Base-by-base conservation (phyloP, 2,329 filamentous ascomycete species). In the Neobulgaria alba region DNA sequence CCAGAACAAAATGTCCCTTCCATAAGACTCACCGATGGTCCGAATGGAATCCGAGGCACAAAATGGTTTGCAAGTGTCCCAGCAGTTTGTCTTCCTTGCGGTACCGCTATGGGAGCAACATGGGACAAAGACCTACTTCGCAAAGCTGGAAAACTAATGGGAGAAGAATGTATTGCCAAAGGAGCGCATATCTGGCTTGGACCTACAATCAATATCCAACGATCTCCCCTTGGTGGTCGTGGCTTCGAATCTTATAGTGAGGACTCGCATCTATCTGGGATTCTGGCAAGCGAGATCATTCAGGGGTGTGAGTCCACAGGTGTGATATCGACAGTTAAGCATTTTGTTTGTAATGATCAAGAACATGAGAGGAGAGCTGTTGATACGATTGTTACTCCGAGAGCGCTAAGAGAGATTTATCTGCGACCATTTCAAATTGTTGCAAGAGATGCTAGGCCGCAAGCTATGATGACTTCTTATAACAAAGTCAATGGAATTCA, bases 31-130 rank as follows among this genome's bases (percentile, higher is more conserved):
- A 74, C 76, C 29, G 81, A 85, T 51, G 80, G 81, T 0, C 82
- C 82, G 29, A 84, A 83, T 57, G 81, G 81, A 37, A 73, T 81
- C 23, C 69, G 81, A 48, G 80, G 79, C 37, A 77, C 73, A 34
- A 76, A 73, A 51, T 83, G 82, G 66, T 83, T 84, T 62, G 75
- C 78, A 50, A 76, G 79, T 38, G 62, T 69, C 21, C 67, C 66
- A 17, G 71, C 75, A 1, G 75, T 75, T n/a, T 78, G 75, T 52
- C 71, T 79, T 49, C 75, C 75, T 9, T 77, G 74, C 46, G 73
- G 73, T 16, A 75, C 73, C 0, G 70, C 65, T 1, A 63, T 79
- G 4, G 75, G 71, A 19, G 66, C 75, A 3, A 78, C 75, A 17
- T 79, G 73, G 56, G 75, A 79, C 57, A 59, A 63, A 20, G 58